These are phyloP conservation scores for Citeromyces matritensis DNA, from an alignment of 805 yeast genomes.

Conservation along the genomic window DNA sequence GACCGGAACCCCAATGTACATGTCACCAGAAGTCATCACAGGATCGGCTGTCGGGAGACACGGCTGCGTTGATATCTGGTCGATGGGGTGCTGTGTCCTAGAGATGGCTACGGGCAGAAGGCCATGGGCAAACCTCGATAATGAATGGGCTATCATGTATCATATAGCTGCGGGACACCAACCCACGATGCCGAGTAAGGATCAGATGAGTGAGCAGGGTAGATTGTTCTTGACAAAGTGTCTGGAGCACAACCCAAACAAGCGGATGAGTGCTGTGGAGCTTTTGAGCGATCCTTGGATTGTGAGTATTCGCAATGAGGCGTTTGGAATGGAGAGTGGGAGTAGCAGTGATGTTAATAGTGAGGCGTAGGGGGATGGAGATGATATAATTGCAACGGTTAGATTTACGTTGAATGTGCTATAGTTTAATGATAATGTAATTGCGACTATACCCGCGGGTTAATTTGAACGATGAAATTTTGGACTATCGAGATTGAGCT, in stretches of 20 bases:
- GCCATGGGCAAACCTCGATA: slow-evolving; percentile 94
- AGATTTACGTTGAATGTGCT: too few species aligned
- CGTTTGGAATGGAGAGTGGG: too few species aligned
- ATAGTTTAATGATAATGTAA: too few species aligned
- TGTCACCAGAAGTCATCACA: slow-evolving; percentile 94
- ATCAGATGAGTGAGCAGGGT: slow-evolving; percentile 69
- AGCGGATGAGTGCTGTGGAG: slow-evolving; percentile 75
- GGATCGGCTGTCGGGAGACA: slow-evolving; percentile 47
- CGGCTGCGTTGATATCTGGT: slow-evolving; percentile 85
- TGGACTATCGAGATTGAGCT: too few species aligned
- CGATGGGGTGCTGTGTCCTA: slow-evolving; percentile 87
- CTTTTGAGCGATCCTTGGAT: slow-evolving; percentile 86
- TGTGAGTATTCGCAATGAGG: slow-evolving; percentile 49
- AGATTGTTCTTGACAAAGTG: slow-evolving; percentile 57
- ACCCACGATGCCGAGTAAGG: slow-evolving; percentile 71
- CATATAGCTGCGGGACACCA: slow-evolving; percentile 92
- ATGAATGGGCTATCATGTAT: slow-evolving; percentile 98
- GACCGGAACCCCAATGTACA: slow-evolving; percentile 97
- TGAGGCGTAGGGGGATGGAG: slow-evolving; percentile 1
- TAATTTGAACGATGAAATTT: too few species aligned
- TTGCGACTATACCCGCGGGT: too few species aligned
- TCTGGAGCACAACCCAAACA: slow-evolving; percentile 67
- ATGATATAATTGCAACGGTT: too few species aligned
- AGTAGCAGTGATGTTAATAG: slow-evolving; percentile 6
- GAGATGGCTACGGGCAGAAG: slow-evolving; percentile 95